These are phyloP conservation scores for Komagataella ulmi DNA, from an alignment of 805 yeast genomes.

Conservation along the genomic window DNA sequence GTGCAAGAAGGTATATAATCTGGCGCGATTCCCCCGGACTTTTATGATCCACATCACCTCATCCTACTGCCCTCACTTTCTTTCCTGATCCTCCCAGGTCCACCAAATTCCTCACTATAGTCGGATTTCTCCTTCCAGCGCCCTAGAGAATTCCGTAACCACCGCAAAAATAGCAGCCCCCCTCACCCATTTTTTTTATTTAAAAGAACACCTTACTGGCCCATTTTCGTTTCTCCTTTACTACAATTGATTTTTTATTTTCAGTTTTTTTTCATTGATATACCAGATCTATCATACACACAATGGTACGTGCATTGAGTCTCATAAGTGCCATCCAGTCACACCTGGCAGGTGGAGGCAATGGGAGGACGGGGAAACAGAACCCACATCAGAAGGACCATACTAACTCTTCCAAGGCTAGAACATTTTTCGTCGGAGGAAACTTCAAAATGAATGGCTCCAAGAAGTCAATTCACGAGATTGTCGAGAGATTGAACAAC, in stretches of 20 bases:
- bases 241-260: neutral
- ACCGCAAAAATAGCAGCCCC: neutral
- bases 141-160: neutral
- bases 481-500: constrained; percentile 71
- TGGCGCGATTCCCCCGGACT: neutral
- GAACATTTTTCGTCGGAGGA: constrained; percentile 96
- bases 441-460: constrained; percentile 99
- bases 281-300: neutral
- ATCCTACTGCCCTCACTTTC: neutral
- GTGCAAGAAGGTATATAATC: neutral
- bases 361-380: neutral
- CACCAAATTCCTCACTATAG: neutral
- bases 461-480: constrained; percentile 68
- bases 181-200: neutral
- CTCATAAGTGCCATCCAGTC: neutral
- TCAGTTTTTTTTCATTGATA: neutral
- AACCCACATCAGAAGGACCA: neutral
- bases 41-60: neutral
- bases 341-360: constrained; percentile 1
- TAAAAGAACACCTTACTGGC: neutral
- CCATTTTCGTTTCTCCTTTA: neutral
- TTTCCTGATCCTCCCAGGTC: constrained; percentile 1
- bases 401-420: constrained; percentile 32
- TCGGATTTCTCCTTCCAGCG: neutral
- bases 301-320: constrained; percentile 4